These are phyloP conservation scores for Hymenoscyphus linearis DNA, from an alignment of 2,329 filamentous ascomycete genomes.

Conservation along the genomic window DNA sequence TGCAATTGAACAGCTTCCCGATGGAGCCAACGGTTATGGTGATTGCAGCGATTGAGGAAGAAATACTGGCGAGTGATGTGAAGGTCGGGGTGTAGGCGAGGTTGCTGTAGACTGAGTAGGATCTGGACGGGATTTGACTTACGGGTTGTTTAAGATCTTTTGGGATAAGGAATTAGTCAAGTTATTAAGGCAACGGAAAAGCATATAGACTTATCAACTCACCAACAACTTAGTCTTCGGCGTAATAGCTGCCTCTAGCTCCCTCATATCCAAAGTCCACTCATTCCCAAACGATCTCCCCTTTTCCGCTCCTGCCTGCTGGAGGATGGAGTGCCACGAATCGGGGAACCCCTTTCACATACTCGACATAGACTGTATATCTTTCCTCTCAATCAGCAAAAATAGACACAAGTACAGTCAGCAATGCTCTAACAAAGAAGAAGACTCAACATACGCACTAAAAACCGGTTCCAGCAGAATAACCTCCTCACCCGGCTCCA, in stretches of 20 bases:
- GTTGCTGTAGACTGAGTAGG: not conserved
- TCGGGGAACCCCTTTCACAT: slow-evolving; percentile 1
- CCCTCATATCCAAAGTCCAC: slow-evolving; percentile 1
- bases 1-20: not conserved
- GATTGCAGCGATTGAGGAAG: not conserved
- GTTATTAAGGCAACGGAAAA: not conserved
- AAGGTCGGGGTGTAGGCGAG: not conserved
- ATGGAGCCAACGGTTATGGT: not conserved
- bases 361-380: not conserved
- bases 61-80: not conserved
- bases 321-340: slow-evolving; percentile 5
- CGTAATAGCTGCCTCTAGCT: slow-evolving; percentile 1
- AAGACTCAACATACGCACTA: not conserved
- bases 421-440: not conserved
- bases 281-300: not conserved
- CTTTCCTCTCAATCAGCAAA: not conserved
- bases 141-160: not conserved
- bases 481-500: not conserved
- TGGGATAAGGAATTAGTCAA: not conserved
- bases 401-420: not conserved
- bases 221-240: slow-evolving; percentile 4
- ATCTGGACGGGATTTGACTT: not conserved
- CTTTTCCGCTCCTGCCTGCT: not conserved
- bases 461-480: not conserved
- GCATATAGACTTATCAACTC: not conserved